Conservation (phyloP, 345 rosid genomes). For the Brassica juncea region DNA sequence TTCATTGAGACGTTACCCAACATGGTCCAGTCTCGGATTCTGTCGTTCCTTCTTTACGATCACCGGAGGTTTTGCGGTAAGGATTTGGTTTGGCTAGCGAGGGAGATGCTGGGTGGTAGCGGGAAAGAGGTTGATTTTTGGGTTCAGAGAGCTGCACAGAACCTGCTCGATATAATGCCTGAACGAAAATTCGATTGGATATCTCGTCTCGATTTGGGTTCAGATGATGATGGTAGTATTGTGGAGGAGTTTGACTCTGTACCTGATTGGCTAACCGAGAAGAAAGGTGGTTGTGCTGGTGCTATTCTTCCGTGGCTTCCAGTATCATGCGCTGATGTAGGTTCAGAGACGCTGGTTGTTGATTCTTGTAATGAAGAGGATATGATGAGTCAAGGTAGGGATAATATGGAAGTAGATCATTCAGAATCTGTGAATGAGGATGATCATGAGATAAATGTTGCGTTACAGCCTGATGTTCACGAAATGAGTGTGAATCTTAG, state of each 20-base stretch:
- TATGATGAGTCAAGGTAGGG: slow-evolving; percentile 40
- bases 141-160: slow-evolving; percentile 63
- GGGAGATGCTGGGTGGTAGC: slow-evolving; percentile 46
- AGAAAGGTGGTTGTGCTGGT: slow-evolving; percentile 27
- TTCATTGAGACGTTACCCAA: slow-evolving; percentile 69
- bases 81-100: slow-evolving; percentile 56
- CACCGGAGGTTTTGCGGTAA: slow-evolving; percentile 49
- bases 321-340: slow-evolving; percentile 36
- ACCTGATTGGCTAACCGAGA: slow-evolving; percentile 59
- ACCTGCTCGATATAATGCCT: slow-evolving; percentile 66
- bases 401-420: slow-evolving; percentile 35
- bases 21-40: slow-evolving; percentile 63
- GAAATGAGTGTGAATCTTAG: slow-evolving; percentile 46
- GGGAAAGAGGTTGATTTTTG: slow-evolving; percentile 51
- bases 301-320: slow-evolving; percentile 72
- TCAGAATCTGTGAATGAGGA: slow-evolving; percentile 36
- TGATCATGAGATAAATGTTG: slow-evolving; percentile 31
- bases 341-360: slow-evolving; percentile 36
- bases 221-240: slow-evolving; percentile 33
- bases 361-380: slow-evolving; percentile 38
- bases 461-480: slow-evolving; percentile 43
- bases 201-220: slow-evolving; percentile 49
- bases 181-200: slow-evolving; percentile 44
- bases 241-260: slow-evolving; percentile 50
- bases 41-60: slow-evolving; percentile 62